A percentile compares a stretch with the other conserved stretches of the same genome.
Evolutionary conservation across 2,329 filamentous ascomycete species (phyloP).

Genomic region (Grosmannia clavigera): DNA sequence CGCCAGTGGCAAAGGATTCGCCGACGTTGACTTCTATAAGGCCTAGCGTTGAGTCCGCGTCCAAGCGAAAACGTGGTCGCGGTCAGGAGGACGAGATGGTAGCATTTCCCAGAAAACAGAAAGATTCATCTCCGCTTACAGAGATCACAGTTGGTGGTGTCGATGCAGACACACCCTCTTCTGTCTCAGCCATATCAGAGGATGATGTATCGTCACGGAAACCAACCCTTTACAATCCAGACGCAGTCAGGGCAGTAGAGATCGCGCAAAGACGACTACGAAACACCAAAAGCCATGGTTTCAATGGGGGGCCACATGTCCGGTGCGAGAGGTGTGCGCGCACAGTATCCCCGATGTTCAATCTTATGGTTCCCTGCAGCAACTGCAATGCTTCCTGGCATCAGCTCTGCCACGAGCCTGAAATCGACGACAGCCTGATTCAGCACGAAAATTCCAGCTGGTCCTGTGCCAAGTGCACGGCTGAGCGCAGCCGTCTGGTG

Average conservation of each 20-base stretch:
- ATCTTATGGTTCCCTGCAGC: slow-evolving; percentile 79
- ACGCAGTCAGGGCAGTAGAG: slow-evolving; percentile 27
- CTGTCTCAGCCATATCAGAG: not conserved
- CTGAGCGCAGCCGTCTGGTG: slow-evolving; percentile 22
- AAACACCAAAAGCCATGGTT: slow-evolving; percentile 34
- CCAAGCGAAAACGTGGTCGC: not conserved
- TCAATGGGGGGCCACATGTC: slow-evolving; percentile 44
- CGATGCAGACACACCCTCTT: not conserved
- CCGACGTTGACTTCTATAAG: not conserved
- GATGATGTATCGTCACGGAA: not conserved
- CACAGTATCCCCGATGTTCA: slow-evolving; percentile 57
- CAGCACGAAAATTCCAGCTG: slow-evolving; percentile 54
- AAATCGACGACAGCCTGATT: slow-evolving; percentile 54
- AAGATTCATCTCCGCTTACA: not conserved
- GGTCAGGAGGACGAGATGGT: not conserved
- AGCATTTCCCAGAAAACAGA: not conserved
- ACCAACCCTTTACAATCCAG: slow-evolving; percentile 39
- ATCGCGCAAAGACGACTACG: slow-evolving; percentile 12
- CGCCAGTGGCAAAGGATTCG: not conserved
- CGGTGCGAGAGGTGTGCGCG: slow-evolving; percentile 63
- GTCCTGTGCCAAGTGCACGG: slow-evolving; percentile 52
- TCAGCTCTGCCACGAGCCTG: slow-evolving; percentile 67
- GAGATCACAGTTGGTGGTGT: not conserved
- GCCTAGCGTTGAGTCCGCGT: not conserved
- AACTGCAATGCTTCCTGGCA: slow-evolving; percentile 71